These are phyloP conservation scores for Phytopythium litorale DNA, from an alignment of 352 stramenopile species.

Conservation along the genomic window DNA sequence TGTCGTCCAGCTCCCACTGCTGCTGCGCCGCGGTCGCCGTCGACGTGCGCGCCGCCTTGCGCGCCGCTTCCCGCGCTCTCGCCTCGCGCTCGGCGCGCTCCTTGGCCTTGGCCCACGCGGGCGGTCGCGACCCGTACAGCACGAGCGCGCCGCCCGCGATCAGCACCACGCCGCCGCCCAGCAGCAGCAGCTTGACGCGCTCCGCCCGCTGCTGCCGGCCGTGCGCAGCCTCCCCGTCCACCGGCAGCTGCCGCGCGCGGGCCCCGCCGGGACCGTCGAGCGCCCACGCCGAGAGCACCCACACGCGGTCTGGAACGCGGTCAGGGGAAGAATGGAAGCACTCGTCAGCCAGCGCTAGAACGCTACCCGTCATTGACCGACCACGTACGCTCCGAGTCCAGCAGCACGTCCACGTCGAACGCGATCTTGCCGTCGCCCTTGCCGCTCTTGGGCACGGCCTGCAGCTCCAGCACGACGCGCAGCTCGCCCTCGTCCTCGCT, in stretches of 20 bases:
- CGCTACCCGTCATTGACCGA: background rate
- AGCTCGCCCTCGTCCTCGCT: constrained; percentile 12
- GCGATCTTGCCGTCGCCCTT: constrained; percentile 22
- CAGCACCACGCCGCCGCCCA: constrained; percentile 42
- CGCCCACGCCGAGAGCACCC: constrained; percentile 58
- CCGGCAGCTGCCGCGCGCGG: constrained; percentile 35
- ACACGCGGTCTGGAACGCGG: constrained; percentile 37
- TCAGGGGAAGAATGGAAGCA: background rate
- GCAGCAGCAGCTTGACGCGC: constrained; percentile 19
- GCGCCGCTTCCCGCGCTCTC: background rate
- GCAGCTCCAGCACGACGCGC: constrained; percentile 28
- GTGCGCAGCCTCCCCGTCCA: constrained; percentile 30
- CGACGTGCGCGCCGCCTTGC: background rate
- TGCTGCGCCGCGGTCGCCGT: background rate
- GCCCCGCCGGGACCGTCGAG: constrained; percentile 24
- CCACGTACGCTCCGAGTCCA: constrained; percentile 36
- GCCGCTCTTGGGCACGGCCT: constrained; percentile 12
- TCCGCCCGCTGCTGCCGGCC: background rate
- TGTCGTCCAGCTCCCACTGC: constrained; percentile 7
- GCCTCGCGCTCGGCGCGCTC: constrained; percentile 6
- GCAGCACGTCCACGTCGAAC: constrained; percentile 47
- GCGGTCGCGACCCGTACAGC: constrained; percentile 39
- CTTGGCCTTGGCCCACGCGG: constrained; percentile 9
- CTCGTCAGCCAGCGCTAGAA: background rate
- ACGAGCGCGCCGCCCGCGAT: constrained; percentile 43